These are phyloP conservation scores for Stagonosporopsis cucurbitacearum DNA, from an alignment of 2,329 filamentous ascomycete species.

Conservation along the genomic window DNA sequence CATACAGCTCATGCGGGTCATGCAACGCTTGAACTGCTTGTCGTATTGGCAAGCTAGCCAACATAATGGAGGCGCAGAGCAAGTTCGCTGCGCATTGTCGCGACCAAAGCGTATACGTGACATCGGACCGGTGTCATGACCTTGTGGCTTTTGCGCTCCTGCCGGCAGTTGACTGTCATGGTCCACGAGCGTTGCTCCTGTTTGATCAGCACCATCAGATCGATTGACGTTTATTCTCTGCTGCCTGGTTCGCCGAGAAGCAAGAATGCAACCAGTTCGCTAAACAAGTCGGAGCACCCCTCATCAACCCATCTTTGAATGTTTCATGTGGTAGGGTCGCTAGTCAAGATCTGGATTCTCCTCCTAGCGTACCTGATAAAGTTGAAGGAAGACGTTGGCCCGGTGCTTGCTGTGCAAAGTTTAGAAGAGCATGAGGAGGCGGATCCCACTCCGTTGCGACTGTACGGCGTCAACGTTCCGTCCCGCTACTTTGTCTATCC, in stretches of 20 bases:
- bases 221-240: background rate
- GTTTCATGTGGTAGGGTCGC: background rate
- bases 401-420: background rate
- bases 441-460: constrained; percentile 9
- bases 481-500: background rate
- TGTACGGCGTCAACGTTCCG: background rate
- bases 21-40: too few relatives aligned
- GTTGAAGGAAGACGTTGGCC: constrained; percentile 8
- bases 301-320: background rate
- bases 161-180: background rate
- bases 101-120: background rate
- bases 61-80: background rate
- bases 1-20: too few relatives aligned
- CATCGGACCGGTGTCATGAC: background rate
- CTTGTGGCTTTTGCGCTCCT: background rate
- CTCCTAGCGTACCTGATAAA: background rate
- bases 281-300: background rate
- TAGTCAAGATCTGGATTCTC: background rate
- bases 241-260: background rate
- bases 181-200: background rate
- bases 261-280: background rate
- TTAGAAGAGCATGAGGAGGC: background rate
- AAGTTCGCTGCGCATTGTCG: background rate
- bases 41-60: background rate
- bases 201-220: background rate